Evolutionary conservation across 306 rosid species (phyloP).

Genomic region (Arachis stenosperma): DNA sequence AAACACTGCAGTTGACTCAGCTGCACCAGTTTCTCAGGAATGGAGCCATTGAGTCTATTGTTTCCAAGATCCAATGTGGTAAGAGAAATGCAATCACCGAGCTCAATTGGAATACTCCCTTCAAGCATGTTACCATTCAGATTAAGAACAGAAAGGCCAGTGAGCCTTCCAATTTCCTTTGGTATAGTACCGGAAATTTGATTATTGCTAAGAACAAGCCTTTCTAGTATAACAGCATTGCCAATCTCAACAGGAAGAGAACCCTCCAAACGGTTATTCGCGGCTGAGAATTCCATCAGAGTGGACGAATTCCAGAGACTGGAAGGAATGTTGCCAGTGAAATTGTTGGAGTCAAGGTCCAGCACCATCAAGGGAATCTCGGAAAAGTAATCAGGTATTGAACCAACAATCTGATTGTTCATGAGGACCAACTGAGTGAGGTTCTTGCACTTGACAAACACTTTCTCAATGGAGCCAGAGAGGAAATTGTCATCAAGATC

Average conservation of each 20-base stretch:
- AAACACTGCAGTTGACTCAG: constrained; percentile 78
- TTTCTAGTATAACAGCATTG: constrained; percentile 57
- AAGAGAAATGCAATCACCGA: constrained; percentile 68
- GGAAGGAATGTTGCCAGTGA: constrained; percentile 70
- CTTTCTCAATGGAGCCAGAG: constrained; percentile 62
- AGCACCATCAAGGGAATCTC: constrained; percentile 82
- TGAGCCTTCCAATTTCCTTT: constrained; percentile 71
- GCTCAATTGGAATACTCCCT: constrained; percentile 72
- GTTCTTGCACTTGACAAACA: constrained; percentile 69
- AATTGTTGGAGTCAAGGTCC: constrained; percentile 83
- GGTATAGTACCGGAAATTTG: constrained; percentile 71
- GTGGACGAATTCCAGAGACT: constrained; percentile 60
- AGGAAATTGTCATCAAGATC: constrained; percentile 74
- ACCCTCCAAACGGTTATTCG: constrained; percentile 76
- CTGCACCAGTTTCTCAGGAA: constrained; percentile 66
- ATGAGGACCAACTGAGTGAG: constrained; percentile 70
- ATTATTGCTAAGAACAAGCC: constrained; percentile 82
- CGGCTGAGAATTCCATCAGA: constrained; percentile 88
- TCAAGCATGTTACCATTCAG: constrained; percentile 79
- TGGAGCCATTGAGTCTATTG: constrained; percentile 67
- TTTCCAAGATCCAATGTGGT: constrained; percentile 90
- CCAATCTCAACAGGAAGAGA: constrained; percentile 78
- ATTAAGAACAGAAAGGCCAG: constrained; percentile 69
- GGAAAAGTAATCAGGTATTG: constrained; percentile 73
- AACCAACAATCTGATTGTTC: constrained; percentile 73